Conservation (phyloP, 164 flowering plant genomes). For the Santalum album region DNA sequence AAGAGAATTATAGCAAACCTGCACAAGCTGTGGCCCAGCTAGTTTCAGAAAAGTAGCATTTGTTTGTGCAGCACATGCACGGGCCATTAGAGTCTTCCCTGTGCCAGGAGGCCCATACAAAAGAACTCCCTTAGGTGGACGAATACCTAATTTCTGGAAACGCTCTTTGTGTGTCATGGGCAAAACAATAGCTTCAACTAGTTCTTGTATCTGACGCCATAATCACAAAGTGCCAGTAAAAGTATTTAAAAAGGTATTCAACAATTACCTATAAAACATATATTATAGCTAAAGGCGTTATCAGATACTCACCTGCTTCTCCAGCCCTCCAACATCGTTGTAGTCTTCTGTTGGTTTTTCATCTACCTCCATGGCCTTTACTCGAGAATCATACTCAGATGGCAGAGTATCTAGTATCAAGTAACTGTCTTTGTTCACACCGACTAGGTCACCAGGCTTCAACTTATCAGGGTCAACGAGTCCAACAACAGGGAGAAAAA, state of each 20-base stretch:
- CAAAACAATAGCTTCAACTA: slow-evolving; percentile 92
- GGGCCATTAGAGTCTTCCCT: slow-evolving; percentile 93
- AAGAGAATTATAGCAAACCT: slow-evolving; percentile 35
- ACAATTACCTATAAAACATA: neutral
- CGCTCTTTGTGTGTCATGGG: slow-evolving; percentile 97
- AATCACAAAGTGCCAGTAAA: neutral
- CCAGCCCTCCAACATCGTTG: slow-evolving; percentile 92
- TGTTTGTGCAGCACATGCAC: slow-evolving; percentile 97
- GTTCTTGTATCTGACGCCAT: slow-evolving; percentile 73
- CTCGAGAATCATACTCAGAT: slow-evolving; percentile 93
- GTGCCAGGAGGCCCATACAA: slow-evolving; percentile 97
- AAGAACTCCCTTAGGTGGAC: slow-evolving; percentile 93
- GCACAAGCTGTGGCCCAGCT: slow-evolving; percentile 97
- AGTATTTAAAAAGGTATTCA: neutral
- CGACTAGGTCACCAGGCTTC: slow-evolving; percentile 95
- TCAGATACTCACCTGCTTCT: slow-evolving; percentile 60
- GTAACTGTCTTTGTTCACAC: slow-evolving; percentile 95
- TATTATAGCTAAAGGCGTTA: neutral
- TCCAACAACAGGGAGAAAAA: slow-evolving; percentile 92
- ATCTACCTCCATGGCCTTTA: slow-evolving; percentile 99
- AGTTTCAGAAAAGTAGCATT: slow-evolving; percentile 91
- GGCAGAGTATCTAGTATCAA: slow-evolving; percentile 91
- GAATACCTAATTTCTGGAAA: slow-evolving; percentile 78
- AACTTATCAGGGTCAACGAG: slow-evolving; percentile 89
- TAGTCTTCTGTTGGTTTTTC: slow-evolving; percentile 99